Conservation (phyloP, 306 rosid species). For the Fragaria vesca region DNA sequence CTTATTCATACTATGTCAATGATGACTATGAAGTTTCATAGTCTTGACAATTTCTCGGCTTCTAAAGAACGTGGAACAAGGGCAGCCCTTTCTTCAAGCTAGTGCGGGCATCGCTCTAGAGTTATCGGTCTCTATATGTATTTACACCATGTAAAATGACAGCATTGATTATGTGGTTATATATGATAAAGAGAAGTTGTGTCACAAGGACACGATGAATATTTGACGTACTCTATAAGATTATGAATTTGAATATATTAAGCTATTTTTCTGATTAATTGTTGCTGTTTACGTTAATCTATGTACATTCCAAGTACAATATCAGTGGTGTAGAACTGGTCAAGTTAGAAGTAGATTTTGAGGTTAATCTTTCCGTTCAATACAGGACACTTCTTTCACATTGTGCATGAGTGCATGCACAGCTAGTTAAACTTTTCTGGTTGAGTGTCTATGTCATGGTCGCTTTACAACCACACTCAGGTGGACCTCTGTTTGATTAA, state of each 20-base stretch:
- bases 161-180: too few relatives aligned
- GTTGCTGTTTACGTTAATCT: background rate
- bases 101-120: too few relatives aligned
- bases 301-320: background rate
- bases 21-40: too few relatives aligned
- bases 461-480: background rate
- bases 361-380: background rate
- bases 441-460: background rate
- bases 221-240: background rate
- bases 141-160: too few relatives aligned
- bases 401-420: too few relatives aligned
- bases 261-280: background rate
- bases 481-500: constrained; percentile 1
- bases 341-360: background rate
- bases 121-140: too few relatives aligned
- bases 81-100: too few relatives aligned
- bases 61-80: too few relatives aligned
- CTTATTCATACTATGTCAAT: too few relatives aligned
- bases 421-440: background rate
- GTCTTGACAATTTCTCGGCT: too few relatives aligned
- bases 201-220: background rate
- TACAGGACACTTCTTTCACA: background rate
- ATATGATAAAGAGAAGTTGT: background rate
- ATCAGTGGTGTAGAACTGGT: background rate
- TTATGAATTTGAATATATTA: too few relatives aligned